Evolutionary conservation across 1,284 basidiomycete genomes (phyloP).

Genomic region (Phellopilus nigrolimitatus): DNA sequence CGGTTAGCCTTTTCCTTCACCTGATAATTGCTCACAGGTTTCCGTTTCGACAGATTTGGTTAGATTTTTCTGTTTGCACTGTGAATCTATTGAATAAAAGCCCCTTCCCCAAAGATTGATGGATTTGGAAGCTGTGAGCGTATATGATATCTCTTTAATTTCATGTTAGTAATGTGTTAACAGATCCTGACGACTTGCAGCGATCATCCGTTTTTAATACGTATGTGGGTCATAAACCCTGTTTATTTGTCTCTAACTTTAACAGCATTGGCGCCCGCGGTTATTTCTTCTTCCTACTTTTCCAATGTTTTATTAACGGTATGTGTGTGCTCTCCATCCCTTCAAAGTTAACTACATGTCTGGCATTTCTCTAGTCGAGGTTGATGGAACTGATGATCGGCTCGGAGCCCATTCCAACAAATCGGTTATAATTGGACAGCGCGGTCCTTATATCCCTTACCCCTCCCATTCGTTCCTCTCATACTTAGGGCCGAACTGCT

Average conservation of each 20-base stretch:
- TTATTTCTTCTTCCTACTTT: slow-evolving; percentile 89
- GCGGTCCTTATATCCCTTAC: slow-evolving; percentile 72
- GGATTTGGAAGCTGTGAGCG: slow-evolving; percentile 85
- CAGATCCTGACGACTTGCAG: slow-evolving; percentile 83
- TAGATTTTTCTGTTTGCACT: slow-evolving; percentile 22
- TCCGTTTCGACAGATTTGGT: slow-evolving; percentile 42
- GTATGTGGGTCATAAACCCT: slow-evolving; percentile 36
- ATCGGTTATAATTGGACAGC: slow-evolving; percentile 69
- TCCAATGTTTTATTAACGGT: slow-evolving; percentile 89
- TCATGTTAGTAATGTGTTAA: neutral
- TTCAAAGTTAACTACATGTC: too few species aligned
- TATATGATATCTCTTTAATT: slow-evolving; percentile 2
- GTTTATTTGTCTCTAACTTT: slow-evolving; percentile 4
- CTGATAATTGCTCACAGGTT: slow-evolving; percentile 27
- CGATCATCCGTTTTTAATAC: slow-evolving; percentile 69
- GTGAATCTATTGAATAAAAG: slow-evolving; percentile 32
- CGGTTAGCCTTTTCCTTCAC: too few species aligned
- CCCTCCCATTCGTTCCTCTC: slow-evolving; percentile 80
- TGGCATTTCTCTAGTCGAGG: slow-evolving; percentile 43
- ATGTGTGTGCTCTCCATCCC: slow-evolving; percentile 25
- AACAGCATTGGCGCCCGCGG: slow-evolving; percentile 72
- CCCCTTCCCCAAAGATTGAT: slow-evolving; percentile 68
- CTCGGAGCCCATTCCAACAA: slow-evolving; percentile 59
- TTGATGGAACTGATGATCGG: slow-evolving; percentile 68
- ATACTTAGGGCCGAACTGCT: slow-evolving; percentile 67